phyloP scores from a whole-genome alignment of 192 early-diverging fungal genomes.

The Coemansia sp. region DNA sequence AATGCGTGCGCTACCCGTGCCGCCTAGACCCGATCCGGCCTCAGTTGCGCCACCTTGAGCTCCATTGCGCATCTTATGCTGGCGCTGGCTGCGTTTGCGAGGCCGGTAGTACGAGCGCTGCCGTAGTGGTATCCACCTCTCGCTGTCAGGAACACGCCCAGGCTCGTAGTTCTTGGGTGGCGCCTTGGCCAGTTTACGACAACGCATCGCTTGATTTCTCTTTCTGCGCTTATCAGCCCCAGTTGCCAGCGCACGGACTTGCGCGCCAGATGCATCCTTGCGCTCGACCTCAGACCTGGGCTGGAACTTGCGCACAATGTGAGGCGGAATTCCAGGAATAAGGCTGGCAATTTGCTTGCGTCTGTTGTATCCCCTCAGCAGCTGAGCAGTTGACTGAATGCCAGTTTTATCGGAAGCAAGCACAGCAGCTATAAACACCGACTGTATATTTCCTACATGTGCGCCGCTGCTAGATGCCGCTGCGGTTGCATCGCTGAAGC shows the following conservation, averaged over 20 bases:
- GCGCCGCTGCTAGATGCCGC: not conserved
- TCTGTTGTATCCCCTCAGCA: constrained; percentile 24
- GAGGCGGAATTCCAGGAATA: constrained; percentile 30
- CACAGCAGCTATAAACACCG: constrained; percentile 19
- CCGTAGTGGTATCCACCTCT: constrained; percentile 51
- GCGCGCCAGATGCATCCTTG: not conserved
- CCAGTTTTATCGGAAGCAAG: constrained; percentile 12
- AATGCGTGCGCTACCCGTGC: constrained; percentile 53
- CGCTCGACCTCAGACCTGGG: constrained; percentile 5
- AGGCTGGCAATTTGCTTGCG: constrained; percentile 9
- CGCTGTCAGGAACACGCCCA: constrained; percentile 33
- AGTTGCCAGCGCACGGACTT: not conserved
- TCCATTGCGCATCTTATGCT: constrained; percentile 30
- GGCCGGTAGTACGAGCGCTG: constrained; percentile 54
- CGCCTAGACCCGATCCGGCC: constrained; percentile 44
- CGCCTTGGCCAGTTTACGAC: constrained; percentile 26
- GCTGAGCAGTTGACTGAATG: constrained; percentile 6
- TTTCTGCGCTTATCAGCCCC: constrained; percentile 1
- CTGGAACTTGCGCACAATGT: constrained; percentile 32
- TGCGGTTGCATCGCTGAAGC: constrained; percentile 18
- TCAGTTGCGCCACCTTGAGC: constrained; percentile 45
- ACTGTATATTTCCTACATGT: constrained; percentile 2
- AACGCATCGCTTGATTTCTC: constrained; percentile 28
- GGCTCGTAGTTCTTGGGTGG: constrained; percentile 44
- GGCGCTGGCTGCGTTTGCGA: constrained; percentile 24